Conservation (phyloP, 176 grass and related monocot genomes). For the Cocos nucifera region DNA sequence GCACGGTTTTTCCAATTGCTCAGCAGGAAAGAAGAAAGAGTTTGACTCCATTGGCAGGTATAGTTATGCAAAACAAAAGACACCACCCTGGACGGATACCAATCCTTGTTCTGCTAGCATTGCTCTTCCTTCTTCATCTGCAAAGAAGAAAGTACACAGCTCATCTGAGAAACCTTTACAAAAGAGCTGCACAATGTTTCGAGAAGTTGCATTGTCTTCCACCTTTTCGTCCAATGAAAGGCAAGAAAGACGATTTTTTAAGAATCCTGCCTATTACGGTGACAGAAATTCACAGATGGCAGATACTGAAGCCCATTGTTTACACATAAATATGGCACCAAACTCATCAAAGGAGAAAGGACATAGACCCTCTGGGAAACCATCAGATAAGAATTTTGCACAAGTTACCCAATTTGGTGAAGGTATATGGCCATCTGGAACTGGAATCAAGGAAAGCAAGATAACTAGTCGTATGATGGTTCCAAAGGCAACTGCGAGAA, state of each 20-base stretch:
- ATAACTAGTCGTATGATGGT: no score
- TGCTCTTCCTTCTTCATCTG: background rate
- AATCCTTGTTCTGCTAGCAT: conserved; percentile 21
- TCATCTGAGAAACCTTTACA: background rate
- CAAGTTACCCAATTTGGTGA: no score
- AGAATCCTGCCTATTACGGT: conserved; percentile 1
- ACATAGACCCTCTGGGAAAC: background rate
- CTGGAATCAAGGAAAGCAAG: no score
- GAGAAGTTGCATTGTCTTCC: background rate
- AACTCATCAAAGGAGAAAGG: conserved; percentile 27
- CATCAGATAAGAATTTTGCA: no score
- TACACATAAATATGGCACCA: background rate
- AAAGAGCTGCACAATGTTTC: conserved; percentile 3
- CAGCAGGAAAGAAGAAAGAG: background rate
- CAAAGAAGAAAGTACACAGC: background rate
- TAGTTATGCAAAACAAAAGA: no score
- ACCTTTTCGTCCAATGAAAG: background rate
- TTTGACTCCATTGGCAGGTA: conserved; percentile 6
- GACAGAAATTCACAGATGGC: conserved; percentile 10
- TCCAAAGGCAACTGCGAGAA: no score
- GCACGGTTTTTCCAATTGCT: no score
- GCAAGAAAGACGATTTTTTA: background rate
- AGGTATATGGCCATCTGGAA: no score
- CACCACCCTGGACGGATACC: conserved; percentile 15
- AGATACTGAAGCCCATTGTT: background rate